Base-by-base conservation (phyloP, 1,284 basidiomycete genomes). In the Mrakiaceae sp. region DNA sequence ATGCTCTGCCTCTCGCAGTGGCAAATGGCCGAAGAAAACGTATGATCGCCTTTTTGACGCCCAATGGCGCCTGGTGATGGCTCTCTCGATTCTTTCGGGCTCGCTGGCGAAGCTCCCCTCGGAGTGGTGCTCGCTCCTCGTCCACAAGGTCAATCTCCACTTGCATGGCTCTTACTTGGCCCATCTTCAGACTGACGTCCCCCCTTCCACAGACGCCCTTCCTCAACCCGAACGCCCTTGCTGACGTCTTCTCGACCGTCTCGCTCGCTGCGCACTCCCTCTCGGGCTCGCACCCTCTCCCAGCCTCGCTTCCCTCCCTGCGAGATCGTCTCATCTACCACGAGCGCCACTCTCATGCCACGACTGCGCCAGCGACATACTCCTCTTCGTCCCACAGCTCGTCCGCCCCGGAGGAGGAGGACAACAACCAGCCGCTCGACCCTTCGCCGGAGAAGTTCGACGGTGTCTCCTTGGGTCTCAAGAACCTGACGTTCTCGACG, bases 1-100 rank as follows among this genome's bases (percentile, higher is more conserved):
- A 27, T 27, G 11, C 11, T n/a, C 16, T 16, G 47, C 56, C 47
- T 52, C 48, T 16, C 43, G 4, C 55, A 72, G 72, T 47, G 76
- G 76, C 6, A 72, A 72, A 0, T 78, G 76, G 76, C 76, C 76
- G 2, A 70, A 70, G 27, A 63, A 68, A 39, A 66, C 71, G 47
- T 78, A 78, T 57, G 64, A 68, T 12, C 65, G 67, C 5, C 61
- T 77, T 5, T 64, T 73, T n/a, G 40, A 60, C 2, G 60, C 70
- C 11, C 70, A 75, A 53, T 57, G 59, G 54, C 67, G 71, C 43
- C 66, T 76, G 14, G 56, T 77, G 7, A 66, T 69, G 0, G 67
- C 72, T 1, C 66, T 73, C 5, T 71, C 73, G 0, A 62, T 75
- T 0, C 64, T 77, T 8, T 67, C 72, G 6, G 69, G 68, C 3